These are phyloP conservation scores for Fusarium nisikadoi DNA, from an alignment of 2,329 filamentous ascomycete genomes.

Conservation along the genomic window DNA sequence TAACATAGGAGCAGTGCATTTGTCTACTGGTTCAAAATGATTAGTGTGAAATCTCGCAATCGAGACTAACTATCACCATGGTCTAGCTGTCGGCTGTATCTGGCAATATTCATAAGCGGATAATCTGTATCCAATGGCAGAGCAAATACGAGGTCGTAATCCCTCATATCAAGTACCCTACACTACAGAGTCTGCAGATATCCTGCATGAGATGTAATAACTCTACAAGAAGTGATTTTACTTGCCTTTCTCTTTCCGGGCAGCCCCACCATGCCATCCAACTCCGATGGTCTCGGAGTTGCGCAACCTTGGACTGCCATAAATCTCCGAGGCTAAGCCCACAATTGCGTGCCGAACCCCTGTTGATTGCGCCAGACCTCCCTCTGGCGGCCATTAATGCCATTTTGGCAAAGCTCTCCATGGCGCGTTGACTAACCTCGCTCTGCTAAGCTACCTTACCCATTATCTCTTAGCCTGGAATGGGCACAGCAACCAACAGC, in stretches of 20 bases:
- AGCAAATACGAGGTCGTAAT: not conserved
- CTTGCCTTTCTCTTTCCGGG: not conserved
- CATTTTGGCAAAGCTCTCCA: not conserved
- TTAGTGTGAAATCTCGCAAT: not conserved
- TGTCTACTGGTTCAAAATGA: not conserved
- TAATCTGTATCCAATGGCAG: not conserved
- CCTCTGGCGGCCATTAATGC: not conserved
- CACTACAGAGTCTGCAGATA: not conserved
- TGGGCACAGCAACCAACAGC: not conserved
- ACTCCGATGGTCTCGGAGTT: not conserved
- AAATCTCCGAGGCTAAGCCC: not conserved
- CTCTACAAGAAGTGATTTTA: not conserved
- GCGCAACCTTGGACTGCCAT: not conserved
- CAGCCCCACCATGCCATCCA: not conserved
- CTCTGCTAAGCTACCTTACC: not conserved
- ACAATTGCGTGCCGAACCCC: not conserved
- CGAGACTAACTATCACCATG: not conserved
- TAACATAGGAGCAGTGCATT: fast-evolving
- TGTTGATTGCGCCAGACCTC: not conserved
- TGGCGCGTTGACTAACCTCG: not conserved
- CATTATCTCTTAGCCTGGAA: not conserved
- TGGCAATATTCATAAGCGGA: not conserved
- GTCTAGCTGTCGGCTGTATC: not conserved
- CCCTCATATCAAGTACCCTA: not conserved
- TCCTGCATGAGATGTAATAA: not conserved